These are phyloP conservation scores for Ascochyta viciae-villosae DNA, from an alignment of 2,329 filamentous ascomycete genomes.

Conservation along the genomic window DNA sequence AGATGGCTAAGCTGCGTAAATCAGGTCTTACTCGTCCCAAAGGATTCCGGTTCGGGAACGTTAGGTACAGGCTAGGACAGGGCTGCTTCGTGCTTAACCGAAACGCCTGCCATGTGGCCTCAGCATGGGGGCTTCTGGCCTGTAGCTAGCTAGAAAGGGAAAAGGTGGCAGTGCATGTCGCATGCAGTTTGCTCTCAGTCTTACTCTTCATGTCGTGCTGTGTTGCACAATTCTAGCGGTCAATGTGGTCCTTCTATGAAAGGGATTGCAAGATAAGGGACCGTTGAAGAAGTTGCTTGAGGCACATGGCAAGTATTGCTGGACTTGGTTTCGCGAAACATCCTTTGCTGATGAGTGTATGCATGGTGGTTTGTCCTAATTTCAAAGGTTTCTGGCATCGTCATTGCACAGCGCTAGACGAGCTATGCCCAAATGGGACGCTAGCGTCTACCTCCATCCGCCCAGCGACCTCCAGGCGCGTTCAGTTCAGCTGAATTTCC, in stretches of 20 bases:
- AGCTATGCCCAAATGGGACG: constrained; percentile 11
- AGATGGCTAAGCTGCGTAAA: too few relatives aligned
- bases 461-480: constrained; percentile 10
- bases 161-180: constrained; percentile 11
- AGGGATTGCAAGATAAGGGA: constrained; percentile 8
- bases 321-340: constrained; percentile 11
- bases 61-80: constrained; percentile 10
- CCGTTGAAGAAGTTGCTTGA: constrained; percentile 10
- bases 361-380: constrained; percentile 11
- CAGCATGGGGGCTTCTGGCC: constrained; percentile 6
- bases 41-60: constrained; percentile 1
- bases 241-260: constrained; percentile 11
- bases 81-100: constrained; percentile 8
- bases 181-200: constrained; percentile 11
- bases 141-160: constrained; percentile 10
- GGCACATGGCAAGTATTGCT: constrained; percentile 10
- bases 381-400: constrained; percentile 11
- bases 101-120: constrained; percentile 9
- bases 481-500: constrained; percentile 11
- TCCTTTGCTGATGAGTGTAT: constrained; percentile 10
- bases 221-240: constrained; percentile 9
- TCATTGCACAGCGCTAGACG: constrained; percentile 12
- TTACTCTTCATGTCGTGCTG: constrained; percentile 10
- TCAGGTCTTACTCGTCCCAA: too few relatives aligned
- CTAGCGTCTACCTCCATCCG: constrained; percentile 10